Evolutionary conservation across 495 filamentous ascomycete species (phyloP).

Genomic region (Cercophora newfieldiana): DNA sequence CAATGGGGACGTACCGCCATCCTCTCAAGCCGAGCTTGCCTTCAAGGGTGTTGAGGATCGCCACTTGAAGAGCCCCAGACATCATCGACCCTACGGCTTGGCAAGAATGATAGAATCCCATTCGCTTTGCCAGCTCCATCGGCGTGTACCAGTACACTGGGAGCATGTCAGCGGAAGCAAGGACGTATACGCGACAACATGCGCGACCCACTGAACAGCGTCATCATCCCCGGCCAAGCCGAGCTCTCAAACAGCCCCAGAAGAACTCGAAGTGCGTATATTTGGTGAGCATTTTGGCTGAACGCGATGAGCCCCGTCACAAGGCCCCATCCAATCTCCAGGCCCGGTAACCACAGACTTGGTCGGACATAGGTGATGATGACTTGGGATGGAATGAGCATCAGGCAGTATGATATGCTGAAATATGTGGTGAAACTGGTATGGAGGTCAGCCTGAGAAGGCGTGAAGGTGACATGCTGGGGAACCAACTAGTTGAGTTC

Average conservation of each 20-base stretch:
- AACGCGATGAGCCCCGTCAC: conserved; percentile 39
- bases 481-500: conserved; percentile 39
- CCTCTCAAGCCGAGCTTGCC: conserved; percentile 50
- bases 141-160: conserved; percentile 43
- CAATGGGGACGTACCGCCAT: conserved; percentile 41
- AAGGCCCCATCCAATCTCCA: conserved; percentile 46
- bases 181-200: not conserved
- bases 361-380: conserved; percentile 48
- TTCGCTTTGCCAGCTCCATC: conserved; percentile 41
- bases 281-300: conserved; percentile 30
- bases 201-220: conserved; percentile 34
- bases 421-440: conserved; percentile 54
- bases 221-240: conserved; percentile 45
- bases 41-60: conserved; percentile 51
- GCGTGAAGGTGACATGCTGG: not conserved
- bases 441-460: not conserved
- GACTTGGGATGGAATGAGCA: conserved; percentile 53
- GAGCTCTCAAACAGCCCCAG: conserved; percentile 55
- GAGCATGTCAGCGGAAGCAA: not conserved
- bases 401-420: conserved; percentile 47
- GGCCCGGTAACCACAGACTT: conserved; percentile 42
- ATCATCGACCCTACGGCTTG: conserved; percentile 42
- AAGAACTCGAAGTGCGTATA: conserved; percentile 49
- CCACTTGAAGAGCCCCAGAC: conserved; percentile 53
- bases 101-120: conserved; percentile 46